Base-by-base conservation (phyloP, 2,329 filamentous ascomycete genomes). In the Beauveria varroae region DNA sequence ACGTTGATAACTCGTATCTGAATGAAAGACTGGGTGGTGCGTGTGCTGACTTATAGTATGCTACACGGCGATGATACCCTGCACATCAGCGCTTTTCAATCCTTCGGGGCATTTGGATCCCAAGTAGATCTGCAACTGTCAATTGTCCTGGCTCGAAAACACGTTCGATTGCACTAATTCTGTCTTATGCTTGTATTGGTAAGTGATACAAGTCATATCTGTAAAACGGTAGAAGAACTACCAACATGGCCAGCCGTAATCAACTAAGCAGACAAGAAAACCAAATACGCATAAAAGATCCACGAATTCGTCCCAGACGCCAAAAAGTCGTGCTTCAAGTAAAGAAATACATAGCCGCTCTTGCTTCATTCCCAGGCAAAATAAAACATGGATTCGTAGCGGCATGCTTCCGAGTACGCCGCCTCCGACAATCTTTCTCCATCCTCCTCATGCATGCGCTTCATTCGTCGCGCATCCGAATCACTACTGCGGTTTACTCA, bases 351-450 rank as follows among this genome's bases (percentile, higher is more conserved):
- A 60, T 24, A 44, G 26, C 44, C 55, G 56, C 57, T 50, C 44
- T 60, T 61, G 58, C 46, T 28, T 50, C 59, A 51, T 62, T 56
- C 20, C 47, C 51, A 54, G 37, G 56, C 51, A 61, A 62, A 62
- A 34, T 62, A 59, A 56, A 64, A 60, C 52, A 62, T 57, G 50
- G 55, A 52, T 40, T 59, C 57, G 22, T 59, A 59, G 47, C 57
- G 37, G 47, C 47, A 52, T 44, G 14, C 57, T 28, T 43, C 44
- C 47, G 16, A 22, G 53, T 24, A 14, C 9, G 20, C 52, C n/a
- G 18, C 26, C 10, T 26, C 46, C 20, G 20, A 14, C 46, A n/a
- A 41, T 16, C 18, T 50, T 20, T 44, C 55, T 34, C 28, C 3
- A 37, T n/a, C 37, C 55, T 44, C 22, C 20, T 28, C 28, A 24